Evolutionary conservation across 495 filamentous ascomycete genomes (phyloP).

Genomic region (Parachaetomium inaequale): DNA sequence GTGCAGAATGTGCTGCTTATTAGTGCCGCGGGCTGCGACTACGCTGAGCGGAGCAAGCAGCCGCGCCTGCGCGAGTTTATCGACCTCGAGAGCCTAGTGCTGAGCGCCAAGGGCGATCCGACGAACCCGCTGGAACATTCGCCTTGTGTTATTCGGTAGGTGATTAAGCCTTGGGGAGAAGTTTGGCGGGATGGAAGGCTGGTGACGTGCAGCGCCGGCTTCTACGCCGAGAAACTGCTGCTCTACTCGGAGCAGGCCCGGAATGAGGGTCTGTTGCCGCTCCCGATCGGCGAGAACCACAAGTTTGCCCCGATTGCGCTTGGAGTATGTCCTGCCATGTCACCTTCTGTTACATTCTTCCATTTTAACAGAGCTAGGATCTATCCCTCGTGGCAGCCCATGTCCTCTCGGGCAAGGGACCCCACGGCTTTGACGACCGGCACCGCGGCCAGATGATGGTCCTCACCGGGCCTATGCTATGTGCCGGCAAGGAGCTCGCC

Average conservation of each 20-base stretch:
- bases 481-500: constrained; percentile 51
- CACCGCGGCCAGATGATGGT: constrained; percentile 56
- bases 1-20: constrained; percentile 52
- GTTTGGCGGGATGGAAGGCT: background rate
- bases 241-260: constrained; percentile 48
- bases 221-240: constrained; percentile 56
- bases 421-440: constrained; percentile 52
- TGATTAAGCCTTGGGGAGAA: too few relatives aligned
- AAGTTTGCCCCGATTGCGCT: constrained; percentile 55
- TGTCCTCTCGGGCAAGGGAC: constrained; percentile 48
- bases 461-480: constrained; percentile 54
- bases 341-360: background rate
- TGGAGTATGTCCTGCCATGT: constrained; percentile 32
- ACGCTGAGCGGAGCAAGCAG: constrained; percentile 50
- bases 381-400: constrained; percentile 50
- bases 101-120: constrained; percentile 48
- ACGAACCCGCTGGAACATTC: constrained; percentile 40
- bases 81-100: constrained; percentile 47
- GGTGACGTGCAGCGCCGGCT: constrained; percentile 40
- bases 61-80: constrained; percentile 54
- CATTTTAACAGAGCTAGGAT: constrained; percentile 34
- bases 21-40: constrained; percentile 51
- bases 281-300: constrained; percentile 50
- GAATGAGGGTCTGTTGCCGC: constrained; percentile 43
- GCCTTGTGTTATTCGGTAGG: constrained; percentile 50